phyloP scores from a whole-genome alignment of 108 stramenopile species.

The Nannochloropsis granulata region DNA sequence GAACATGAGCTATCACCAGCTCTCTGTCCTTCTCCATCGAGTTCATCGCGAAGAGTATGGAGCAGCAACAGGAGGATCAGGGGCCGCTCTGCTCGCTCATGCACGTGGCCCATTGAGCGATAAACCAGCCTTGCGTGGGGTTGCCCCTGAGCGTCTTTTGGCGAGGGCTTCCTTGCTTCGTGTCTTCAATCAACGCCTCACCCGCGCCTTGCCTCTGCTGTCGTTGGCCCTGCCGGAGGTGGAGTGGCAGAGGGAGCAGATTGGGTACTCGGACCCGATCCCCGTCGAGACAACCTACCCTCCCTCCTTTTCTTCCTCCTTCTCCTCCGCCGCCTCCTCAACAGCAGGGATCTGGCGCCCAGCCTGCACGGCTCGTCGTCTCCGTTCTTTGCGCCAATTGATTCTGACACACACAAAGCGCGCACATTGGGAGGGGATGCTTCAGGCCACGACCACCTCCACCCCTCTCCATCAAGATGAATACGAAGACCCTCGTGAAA shows the following conservation, averaged over 20 bases:
- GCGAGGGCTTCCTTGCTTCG: slow-evolving; percentile 56
- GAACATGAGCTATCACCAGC: not conserved
- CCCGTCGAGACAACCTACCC: not conserved
- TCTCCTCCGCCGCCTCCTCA: not conserved
- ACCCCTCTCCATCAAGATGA: slow-evolving; percentile 88
- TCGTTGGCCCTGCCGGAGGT: slow-evolving; percentile 60
- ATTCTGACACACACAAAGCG: slow-evolving; percentile 54
- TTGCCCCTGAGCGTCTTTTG: slow-evolving; percentile 34
- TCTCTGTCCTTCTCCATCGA: not conserved
- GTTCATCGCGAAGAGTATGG: not conserved
- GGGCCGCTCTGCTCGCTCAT: not conserved
- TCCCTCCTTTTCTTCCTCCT: no score
- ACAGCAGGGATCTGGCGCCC: not conserved
- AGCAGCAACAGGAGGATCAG: not conserved
- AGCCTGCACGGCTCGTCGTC: slow-evolving; percentile 7
- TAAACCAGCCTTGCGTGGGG: not conserved
- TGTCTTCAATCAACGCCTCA: slow-evolving; percentile 54
- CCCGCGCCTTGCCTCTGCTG: slow-evolving; percentile 53
- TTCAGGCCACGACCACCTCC: slow-evolving; percentile 68
- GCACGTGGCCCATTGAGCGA: not conserved
- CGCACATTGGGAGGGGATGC: slow-evolving; percentile 50
- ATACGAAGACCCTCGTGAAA: slow-evolving; percentile 84
- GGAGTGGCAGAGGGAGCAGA: slow-evolving; percentile 20
- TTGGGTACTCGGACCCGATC: not conserved
- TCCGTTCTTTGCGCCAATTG: not conserved